Evolutionary conservation across 192 early-diverging fungal genomes (phyloP), one percentile per base, ranked within the genome.

Genomic region (Thamnidium elegans): DNA sequence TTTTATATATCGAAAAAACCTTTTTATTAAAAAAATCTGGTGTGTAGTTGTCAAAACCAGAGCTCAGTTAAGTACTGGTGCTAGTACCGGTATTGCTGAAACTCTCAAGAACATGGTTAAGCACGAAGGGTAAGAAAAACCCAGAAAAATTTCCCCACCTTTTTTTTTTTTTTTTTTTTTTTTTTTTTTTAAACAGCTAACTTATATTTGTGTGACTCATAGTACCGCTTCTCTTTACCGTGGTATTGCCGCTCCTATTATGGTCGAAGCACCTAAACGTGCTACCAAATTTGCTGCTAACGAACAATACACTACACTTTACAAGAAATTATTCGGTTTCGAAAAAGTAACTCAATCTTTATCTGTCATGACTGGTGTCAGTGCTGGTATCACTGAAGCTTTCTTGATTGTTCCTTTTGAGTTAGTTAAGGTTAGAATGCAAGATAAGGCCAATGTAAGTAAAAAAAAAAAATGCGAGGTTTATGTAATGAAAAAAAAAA

Each of bases 201-300:
- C 13, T 20, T 20, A 17, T 19, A 21, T 39, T 17, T 48, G 23
- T 13, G 10, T 42, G 36, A 23, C 13, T 44, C 2, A 55, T 54
- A 72, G 71, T 56, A 36, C 50, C 53, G 58, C 52, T 13, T 81
- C 87, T 3, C 80, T 95, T 48, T 94, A 97, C 71, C 82, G 91
- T 52, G 96, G 96, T n/a, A 99, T 99, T 56, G 67, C 94, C 31
- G 93, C 97, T 45, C 97, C 97, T 6, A 94, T 99, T 68, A 81
- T 99, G 80, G 93, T 76, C 13, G 97, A 99, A 78, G 96, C 96
- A 43, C 96, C 96, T 20, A 98, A 98, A 81, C 87, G 96, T 48
- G 93, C 94, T 19, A 98, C 92, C 77, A 98, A 98, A 78, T 98
- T 98, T 82, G 89, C 91, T 5, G 86, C 94, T 30, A 98, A 98